A percentile compares a stretch with the other conserved stretches of the same genome.
phyloP scores from a whole-genome alignment of 495 filamentous ascomycete genomes.

The Aspergillus campestris region DNA sequence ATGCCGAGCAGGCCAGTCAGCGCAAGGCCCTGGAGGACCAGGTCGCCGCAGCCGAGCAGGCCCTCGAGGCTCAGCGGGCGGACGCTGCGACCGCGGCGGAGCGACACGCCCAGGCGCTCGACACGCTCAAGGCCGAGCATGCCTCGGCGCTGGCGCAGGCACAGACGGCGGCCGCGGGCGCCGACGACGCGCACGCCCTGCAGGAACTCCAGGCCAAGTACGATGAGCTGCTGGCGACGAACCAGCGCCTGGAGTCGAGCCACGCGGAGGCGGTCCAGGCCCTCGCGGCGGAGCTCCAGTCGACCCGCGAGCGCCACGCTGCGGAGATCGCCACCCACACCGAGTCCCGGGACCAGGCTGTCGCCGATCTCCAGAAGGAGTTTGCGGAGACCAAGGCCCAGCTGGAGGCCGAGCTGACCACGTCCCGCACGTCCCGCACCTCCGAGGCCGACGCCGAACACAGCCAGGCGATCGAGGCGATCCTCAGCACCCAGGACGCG shows the following conservation, averaged over 20 bases:
- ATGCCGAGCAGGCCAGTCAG: constrained; percentile 25
- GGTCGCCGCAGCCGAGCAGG: constrained; percentile 24
- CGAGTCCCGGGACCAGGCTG: constrained; percentile 24
- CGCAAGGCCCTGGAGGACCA: constrained; percentile 27
- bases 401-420: constrained; percentile 28
- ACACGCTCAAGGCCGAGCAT: constrained; percentile 24
- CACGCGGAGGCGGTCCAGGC: constrained; percentile 25
- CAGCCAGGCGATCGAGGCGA: constrained; percentile 35
- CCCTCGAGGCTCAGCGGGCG: constrained; percentile 26
- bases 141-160: constrained; percentile 24
- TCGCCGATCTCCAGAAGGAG: constrained; percentile 28
- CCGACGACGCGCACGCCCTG: constrained; percentile 22
- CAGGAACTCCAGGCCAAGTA: constrained; percentile 32
- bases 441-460: constrained; percentile 36
- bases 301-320: constrained; percentile 23
- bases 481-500: constrained; percentile 36
- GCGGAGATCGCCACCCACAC: constrained; percentile 24
- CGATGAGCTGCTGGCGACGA: constrained; percentile 27
- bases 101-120: constrained; percentile 24
- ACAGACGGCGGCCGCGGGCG: constrained; percentile 20
- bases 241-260: constrained; percentile 25
- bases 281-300: constrained; percentile 31
- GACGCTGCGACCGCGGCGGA: constrained; percentile 19
- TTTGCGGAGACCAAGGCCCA: constrained; percentile 26
- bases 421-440: constrained; percentile 14